Conservation (phyloP, 169 alveolate genomes). For the Plasmodium reichenowi region DNA sequence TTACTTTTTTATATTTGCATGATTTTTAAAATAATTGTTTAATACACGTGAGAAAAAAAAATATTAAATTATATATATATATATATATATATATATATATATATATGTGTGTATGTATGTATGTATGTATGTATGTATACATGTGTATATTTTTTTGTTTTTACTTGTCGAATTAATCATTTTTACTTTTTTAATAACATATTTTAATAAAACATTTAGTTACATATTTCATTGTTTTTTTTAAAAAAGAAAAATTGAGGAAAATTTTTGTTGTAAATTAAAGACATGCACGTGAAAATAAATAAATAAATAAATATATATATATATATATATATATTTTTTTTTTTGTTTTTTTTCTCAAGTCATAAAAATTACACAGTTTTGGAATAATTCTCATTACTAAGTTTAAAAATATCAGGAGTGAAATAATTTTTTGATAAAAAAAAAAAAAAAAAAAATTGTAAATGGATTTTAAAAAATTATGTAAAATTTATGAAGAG, state of each 20-base stretch:
- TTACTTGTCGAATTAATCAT: too few relatives aligned
- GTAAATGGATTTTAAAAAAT: not conserved
- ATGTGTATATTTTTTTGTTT: too few relatives aligned
- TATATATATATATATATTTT: not conserved
- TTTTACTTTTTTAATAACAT: too few relatives aligned
- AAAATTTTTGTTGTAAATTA: not conserved
- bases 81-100: not conserved
- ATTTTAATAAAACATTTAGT: too few relatives aligned
- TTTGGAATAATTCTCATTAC: not conserved
- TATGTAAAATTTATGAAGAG: constrained; percentile 8
- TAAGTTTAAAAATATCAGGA: not conserved
- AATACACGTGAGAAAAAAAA: not conserved
- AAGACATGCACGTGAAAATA: not conserved
- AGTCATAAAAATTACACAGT: not conserved
- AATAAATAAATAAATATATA: not conserved
- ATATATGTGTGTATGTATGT: too few relatives aligned
- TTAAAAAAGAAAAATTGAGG: too few relatives aligned
- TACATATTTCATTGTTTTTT: too few relatives aligned
- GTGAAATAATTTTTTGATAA: not conserved
- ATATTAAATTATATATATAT: not conserved
- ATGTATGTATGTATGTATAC: too few relatives aligned
- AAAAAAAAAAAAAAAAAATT: not conserved
- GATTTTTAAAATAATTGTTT: too few relatives aligned
- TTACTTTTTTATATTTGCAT: too few relatives aligned
- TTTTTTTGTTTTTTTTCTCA: not conserved